These are phyloP conservation scores for Leccinum incarnatum DNA, from an alignment of 768 basidiomycete genomes.

Conservation along the genomic window DNA sequence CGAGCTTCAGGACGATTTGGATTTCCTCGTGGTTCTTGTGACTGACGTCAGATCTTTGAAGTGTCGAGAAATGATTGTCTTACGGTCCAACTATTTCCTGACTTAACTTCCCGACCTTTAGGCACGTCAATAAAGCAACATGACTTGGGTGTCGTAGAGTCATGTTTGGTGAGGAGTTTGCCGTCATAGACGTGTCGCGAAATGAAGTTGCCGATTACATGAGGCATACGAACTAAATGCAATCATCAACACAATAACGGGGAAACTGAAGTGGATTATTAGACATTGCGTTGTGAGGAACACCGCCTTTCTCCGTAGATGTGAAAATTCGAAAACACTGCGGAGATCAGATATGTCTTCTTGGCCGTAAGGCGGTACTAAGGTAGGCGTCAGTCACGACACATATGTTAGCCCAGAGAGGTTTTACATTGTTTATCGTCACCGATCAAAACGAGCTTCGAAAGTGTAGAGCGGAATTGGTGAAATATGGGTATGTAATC, in stretches of 20 bases:
- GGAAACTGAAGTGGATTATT: conserved; percentile 14
- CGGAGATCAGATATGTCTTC: conserved; percentile 61
- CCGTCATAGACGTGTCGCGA: conserved; percentile 47
- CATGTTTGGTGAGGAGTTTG: conserved; percentile 57
- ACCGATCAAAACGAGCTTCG: conserved; percentile 41
- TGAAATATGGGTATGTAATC: conserved; percentile 38
- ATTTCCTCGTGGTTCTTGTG: conserved; percentile 59
- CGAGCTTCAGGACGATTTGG: conserved; percentile 52
- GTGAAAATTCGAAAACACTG: conserved; percentile 72
- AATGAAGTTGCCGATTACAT: conserved; percentile 52
- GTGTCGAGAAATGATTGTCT: neutral
- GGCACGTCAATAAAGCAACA: conserved; percentile 41
- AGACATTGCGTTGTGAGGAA: conserved; percentile 76
- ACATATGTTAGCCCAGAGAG: neutral
- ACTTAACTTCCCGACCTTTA: conserved; percentile 31
- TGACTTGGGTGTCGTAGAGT: conserved; percentile 31
- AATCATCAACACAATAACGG: neutral
- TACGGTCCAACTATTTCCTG: conserved; percentile 38
- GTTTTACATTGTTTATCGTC: conserved; percentile 38
- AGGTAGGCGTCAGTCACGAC: neutral
- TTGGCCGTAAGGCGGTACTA: conserved; percentile 79
- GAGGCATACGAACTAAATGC: conserved; percentile 74
- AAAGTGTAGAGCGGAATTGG: conserved; percentile 23
- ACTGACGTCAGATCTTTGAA: neutral
- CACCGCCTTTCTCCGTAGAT: conserved; percentile 45